Evolutionary conservation across 805 yeast species (phyloP).

Genomic region (Ogataea trehaloabstinens): DNA sequence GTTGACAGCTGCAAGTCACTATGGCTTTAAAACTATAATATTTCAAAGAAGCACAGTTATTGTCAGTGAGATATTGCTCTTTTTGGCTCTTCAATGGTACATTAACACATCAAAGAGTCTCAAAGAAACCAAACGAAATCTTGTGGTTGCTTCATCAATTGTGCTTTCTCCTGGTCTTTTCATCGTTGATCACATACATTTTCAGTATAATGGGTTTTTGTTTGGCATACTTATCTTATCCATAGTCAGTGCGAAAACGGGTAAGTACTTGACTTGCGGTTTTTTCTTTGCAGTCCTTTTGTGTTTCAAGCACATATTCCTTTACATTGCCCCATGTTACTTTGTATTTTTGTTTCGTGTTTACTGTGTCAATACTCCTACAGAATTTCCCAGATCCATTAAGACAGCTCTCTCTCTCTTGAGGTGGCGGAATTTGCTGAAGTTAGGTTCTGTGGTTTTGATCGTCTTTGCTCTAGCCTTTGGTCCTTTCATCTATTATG

Average conservation of each 20-base stretch:
- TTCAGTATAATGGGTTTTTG: slow-evolving; percentile 94
- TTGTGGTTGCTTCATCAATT: slow-evolving; percentile 78
- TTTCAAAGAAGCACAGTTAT: slow-evolving; percentile 86
- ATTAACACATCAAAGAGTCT: slow-evolving; percentile 44
- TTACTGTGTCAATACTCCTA: slow-evolving; percentile 55
- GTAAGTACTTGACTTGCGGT: slow-evolving; percentile 58
- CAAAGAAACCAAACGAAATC: slow-evolving; percentile 46
- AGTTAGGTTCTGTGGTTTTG: slow-evolving; percentile 63
- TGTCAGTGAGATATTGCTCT: slow-evolving; percentile 68
- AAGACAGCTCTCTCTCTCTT: slow-evolving; percentile 22
- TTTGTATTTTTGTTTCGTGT: slow-evolving; percentile 73
- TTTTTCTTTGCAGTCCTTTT: slow-evolving; percentile 69
- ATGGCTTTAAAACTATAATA: slow-evolving; percentile 74
- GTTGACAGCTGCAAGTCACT: slow-evolving; percentile 60
- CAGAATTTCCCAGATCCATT: slow-evolving; percentile 26
- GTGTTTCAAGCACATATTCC: slow-evolving; percentile 92
- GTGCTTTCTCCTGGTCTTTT: slow-evolving; percentile 87
- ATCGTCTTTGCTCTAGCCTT: slow-evolving; percentile 66
- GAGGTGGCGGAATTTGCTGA: slow-evolving; percentile 57
- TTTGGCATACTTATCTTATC: slow-evolving; percentile 79
- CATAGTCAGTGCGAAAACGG: slow-evolving; percentile 64
- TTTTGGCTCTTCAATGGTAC: slow-evolving; percentile 68
- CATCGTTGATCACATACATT: slow-evolving; percentile 92
- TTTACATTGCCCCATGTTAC: slow-evolving; percentile 92
- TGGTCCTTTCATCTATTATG: slow-evolving; percentile 68